A percentile compares a stretch with the other conserved stretches of the same genome.
These are phyloP conservation scores for Arthroderma sp. DNA, from an alignment of 2,329 filamentous ascomycete genomes.

Conservation along the genomic window DNA sequence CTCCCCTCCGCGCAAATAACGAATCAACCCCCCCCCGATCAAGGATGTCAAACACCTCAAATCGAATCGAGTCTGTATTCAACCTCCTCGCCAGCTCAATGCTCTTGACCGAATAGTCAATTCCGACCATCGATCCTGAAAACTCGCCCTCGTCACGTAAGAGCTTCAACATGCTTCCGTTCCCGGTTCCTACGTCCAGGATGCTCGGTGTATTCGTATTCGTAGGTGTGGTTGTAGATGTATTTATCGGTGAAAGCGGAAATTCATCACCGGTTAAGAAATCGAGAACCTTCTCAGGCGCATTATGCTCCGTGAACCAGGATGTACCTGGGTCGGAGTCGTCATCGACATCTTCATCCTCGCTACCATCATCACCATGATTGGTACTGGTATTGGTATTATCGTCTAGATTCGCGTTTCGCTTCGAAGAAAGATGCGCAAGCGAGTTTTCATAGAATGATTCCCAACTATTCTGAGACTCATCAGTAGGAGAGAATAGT, in stretches of 20 bases:
- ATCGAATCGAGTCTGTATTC: slow-evolving; percentile 37
- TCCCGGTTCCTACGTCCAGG: slow-evolving; percentile 85
- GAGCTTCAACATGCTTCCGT: slow-evolving; percentile 81
- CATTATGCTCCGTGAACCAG: slow-evolving; percentile 92
- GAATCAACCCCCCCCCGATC: slow-evolving; percentile 9
- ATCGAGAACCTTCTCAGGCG: slow-evolving; percentile 63
- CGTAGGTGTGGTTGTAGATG: slow-evolving; percentile 1
- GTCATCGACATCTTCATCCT: slow-evolving; percentile 57
- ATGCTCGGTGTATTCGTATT: slow-evolving; percentile 31
- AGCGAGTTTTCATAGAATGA: slow-evolving; percentile 33
- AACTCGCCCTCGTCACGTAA: slow-evolving; percentile 54
- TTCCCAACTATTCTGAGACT: slow-evolving; percentile 47
- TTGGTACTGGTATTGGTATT: background rate
- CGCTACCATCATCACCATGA: slow-evolving; percentile 5
- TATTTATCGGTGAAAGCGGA: slow-evolving; percentile 28
- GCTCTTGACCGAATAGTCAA: slow-evolving; percentile 72
- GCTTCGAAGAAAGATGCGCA: slow-evolving; percentile 21
- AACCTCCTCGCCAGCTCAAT: slow-evolving; percentile 61
- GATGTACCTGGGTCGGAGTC: slow-evolving; percentile 67
- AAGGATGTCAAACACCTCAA: slow-evolving; percentile 55
- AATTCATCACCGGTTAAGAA: slow-evolving; percentile 46
- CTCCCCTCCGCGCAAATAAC: slow-evolving; percentile 8
- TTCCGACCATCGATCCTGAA: slow-evolving; percentile 59
- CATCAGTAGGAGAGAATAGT: slow-evolving; percentile 3
- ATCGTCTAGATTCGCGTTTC: slow-evolving; percentile 6